These are phyloP conservation scores for Mytilinidion resinicola DNA, from an alignment of 495 filamentous ascomycete species.

Conservation along the genomic window DNA sequence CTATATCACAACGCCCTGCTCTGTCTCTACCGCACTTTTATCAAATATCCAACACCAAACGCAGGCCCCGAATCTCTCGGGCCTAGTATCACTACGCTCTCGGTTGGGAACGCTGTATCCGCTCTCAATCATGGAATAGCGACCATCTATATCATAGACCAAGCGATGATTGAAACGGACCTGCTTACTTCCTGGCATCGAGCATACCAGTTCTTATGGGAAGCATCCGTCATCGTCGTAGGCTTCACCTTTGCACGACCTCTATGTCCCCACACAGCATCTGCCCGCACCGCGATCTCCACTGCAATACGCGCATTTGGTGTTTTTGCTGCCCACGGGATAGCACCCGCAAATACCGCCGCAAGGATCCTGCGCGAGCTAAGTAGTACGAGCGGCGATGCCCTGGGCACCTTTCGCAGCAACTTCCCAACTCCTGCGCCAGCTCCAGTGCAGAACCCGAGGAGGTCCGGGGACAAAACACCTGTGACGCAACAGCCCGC, in stretches of 20 bases:
- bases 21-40: slow-evolving; percentile 45
- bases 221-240: slow-evolving; percentile 44
- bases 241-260: slow-evolving; percentile 47
- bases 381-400: not conserved
- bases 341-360: slow-evolving; percentile 42
- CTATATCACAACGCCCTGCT: slow-evolving; percentile 44
- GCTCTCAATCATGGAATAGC: slow-evolving; percentile 46
- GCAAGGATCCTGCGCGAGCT: slow-evolving; percentile 29
- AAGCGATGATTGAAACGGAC: slow-evolving; percentile 41
- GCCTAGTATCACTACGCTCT: slow-evolving; percentile 14
- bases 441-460: too few species aligned
- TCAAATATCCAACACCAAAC: slow-evolving; percentile 11
- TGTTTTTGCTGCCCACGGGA: slow-evolving; percentile 36
- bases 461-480: too few species aligned
- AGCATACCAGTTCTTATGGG: slow-evolving; percentile 50
- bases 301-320: slow-evolving; percentile 42
- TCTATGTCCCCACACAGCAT: slow-evolving; percentile 14
- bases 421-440: not conserved
- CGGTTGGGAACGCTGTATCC: slow-evolving; percentile 33
- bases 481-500: too few species aligned
- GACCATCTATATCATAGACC: slow-evolving; percentile 45
- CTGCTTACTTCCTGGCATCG: slow-evolving; percentile 47
- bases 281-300: slow-evolving; percentile 39
- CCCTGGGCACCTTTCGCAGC: not conserved
- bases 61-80: slow-evolving; percentile 27